Conservation (phyloP, 116 monocot species). For the Zostera marina region DNA sequence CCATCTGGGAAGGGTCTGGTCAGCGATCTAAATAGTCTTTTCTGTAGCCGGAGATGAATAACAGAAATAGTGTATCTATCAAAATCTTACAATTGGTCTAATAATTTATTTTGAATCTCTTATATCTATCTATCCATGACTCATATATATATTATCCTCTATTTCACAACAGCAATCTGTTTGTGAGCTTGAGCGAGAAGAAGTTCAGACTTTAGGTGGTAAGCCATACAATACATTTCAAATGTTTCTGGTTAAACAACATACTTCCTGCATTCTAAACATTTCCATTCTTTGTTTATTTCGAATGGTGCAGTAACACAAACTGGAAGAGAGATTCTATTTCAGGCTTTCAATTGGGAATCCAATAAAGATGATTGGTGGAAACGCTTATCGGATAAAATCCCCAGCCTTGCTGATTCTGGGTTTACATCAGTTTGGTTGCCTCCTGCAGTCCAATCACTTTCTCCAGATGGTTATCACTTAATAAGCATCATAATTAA, state of each 20-base stretch:
- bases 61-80: neutral
- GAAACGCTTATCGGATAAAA: conserved; percentile 38
- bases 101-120: neutral
- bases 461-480: conserved; percentile 43
- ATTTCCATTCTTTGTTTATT: neutral
- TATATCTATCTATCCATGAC: neutral
- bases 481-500: neutral
- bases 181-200: neutral
- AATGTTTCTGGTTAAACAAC: neutral
- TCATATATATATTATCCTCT: neutral
- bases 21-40: neutral
- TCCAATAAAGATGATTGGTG: conserved; percentile 80
- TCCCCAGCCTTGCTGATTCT: conserved; percentile 37
- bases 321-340: conserved; percentile 4
- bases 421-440: conserved; percentile 85
- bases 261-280: neutral
- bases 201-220: neutral
- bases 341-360: conserved; percentile 85
- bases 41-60: neutral
- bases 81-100: neutral
- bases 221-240: neutral
- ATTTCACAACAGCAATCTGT: neutral
- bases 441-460: conserved; percentile 65
- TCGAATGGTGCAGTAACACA: conserved; percentile 2
- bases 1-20: neutral